Conservation (phyloP, 345 rosid species). For the Ailanthus altissimus region DNA sequence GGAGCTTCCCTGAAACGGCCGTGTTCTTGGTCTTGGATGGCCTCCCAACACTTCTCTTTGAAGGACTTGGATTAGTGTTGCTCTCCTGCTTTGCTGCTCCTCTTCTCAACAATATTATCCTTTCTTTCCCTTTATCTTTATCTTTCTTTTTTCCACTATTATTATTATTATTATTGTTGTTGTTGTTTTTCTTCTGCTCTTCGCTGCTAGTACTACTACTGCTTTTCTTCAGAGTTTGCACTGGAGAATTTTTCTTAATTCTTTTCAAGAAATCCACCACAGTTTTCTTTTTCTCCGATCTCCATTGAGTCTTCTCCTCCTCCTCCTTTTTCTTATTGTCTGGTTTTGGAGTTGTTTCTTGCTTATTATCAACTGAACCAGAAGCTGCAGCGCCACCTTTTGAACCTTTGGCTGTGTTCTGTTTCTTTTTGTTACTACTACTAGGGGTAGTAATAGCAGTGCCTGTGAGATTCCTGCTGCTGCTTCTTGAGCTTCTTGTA, state of each 20-base stretch:
- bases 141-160: constrained; percentile 27
- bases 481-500: constrained; percentile 62
- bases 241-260: constrained; percentile 55
- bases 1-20: constrained; percentile 48
- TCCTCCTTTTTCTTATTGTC: constrained; percentile 43
- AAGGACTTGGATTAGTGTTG: too few relatives aligned
- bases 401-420: constrained; percentile 19
- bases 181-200: constrained; percentile 37
- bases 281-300: constrained; percentile 56
- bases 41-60: constrained; percentile 47
- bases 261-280: constrained; percentile 73
- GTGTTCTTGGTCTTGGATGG: constrained; percentile 48
- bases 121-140: too few relatives aligned
- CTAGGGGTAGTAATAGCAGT: constrained; percentile 22
- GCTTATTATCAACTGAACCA: constrained; percentile 24
- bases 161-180: constrained; percentile 20
- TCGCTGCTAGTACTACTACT: constrained; percentile 2
- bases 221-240: constrained; percentile 38
- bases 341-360: constrained; percentile 35
- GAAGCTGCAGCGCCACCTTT: constrained; percentile 24
- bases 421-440: constrained; percentile 34
- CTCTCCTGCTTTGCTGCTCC: constrained; percentile 42
- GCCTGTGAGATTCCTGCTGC: constrained; percentile 33
- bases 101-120: too few relatives aligned
- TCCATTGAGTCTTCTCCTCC: constrained; percentile 38